Conservation (phyloP, 2,329 filamentous ascomycete genomes). For the Tolypocladium pustulatum region DNA sequence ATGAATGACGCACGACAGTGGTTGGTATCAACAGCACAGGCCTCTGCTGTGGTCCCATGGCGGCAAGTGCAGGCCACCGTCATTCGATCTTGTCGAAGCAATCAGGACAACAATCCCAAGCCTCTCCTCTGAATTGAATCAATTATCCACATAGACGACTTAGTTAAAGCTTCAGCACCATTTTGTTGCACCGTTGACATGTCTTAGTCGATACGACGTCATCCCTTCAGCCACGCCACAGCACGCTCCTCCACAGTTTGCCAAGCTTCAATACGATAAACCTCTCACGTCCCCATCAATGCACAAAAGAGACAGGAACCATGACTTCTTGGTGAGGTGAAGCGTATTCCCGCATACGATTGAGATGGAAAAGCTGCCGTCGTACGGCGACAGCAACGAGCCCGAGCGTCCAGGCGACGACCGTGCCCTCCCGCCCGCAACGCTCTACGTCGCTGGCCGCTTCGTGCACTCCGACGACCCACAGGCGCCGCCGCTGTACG, state of each 20-base stretch:
- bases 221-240: neutral
- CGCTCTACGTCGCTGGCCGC: constrained; percentile 20
- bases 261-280: neutral
- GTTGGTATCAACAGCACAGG: neutral
- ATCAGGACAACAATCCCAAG: neutral
- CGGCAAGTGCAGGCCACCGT: neutral
- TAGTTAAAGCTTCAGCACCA: neutral
- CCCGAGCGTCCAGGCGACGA: constrained; percentile 1
- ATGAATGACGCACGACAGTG: neutral
- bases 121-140: neutral
- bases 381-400: constrained; percentile 10
- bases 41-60: neutral
- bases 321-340: neutral
- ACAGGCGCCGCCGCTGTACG: constrained; percentile 20
- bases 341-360: neutral
- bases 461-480: constrained; percentile 21
- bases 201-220: neutral
- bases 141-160: neutral
- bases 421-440: constrained; percentile 16
- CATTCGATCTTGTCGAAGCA: neutral
- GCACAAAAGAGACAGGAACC: neutral
- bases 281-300: neutral
- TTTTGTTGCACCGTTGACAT: neutral
- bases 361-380: constrained; percentile 8
- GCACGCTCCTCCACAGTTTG: neutral